phyloP scores from a whole-genome alignment of 2,329 filamentous ascomycete genomes.

The Epichloe coenophiala region DNA sequence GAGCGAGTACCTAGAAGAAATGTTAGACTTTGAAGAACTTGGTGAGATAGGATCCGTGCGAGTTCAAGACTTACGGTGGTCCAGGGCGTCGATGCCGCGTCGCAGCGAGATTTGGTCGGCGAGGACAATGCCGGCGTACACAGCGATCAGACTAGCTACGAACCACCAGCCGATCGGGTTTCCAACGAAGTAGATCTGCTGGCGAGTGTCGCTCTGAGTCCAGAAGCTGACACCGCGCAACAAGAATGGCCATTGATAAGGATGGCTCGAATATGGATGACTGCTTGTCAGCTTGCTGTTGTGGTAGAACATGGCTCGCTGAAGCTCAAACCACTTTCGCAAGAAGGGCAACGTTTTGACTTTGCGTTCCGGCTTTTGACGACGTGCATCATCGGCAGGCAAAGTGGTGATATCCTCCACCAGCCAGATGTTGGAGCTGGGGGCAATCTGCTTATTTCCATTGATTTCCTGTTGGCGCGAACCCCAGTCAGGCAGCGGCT shows the following conservation, averaged over 20 bases:
- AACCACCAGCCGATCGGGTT: conserved; percentile 98
- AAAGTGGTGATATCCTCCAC: conserved; percentile 84
- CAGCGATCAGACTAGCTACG: conserved; percentile 77
- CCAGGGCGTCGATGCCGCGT: conserved; percentile 83
- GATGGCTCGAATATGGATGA: conserved; percentile 88
- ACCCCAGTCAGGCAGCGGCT: conserved; percentile 90
- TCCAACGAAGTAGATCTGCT: conserved; percentile 97
- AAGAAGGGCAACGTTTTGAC: conserved; percentile 80
- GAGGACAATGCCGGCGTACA: conserved; percentile 81
- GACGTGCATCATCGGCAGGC: conserved; percentile 55
- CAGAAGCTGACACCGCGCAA: conserved; percentile 97
- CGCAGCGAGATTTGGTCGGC: conserved; percentile 90
- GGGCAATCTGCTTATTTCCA: conserved; percentile 88
- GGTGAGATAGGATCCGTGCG: neutral
- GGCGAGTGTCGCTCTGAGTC: conserved; percentile 87
- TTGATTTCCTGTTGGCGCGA: conserved; percentile 98
- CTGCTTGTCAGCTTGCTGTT: conserved; percentile 96
- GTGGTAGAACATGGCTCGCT: conserved; percentile 98
- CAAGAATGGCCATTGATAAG: conserved; percentile 96
- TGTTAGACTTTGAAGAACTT: conserved; percentile 15
- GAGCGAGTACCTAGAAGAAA: conserved; percentile 59
- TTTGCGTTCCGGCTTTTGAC: conserved; percentile 61
- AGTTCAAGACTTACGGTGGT: conserved; percentile 61
- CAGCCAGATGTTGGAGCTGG: conserved; percentile 88
- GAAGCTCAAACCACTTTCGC: conserved; percentile 89